Conservation (phyloP, 179 eudicot genomes). For the Patellifolia procumbens region DNA sequence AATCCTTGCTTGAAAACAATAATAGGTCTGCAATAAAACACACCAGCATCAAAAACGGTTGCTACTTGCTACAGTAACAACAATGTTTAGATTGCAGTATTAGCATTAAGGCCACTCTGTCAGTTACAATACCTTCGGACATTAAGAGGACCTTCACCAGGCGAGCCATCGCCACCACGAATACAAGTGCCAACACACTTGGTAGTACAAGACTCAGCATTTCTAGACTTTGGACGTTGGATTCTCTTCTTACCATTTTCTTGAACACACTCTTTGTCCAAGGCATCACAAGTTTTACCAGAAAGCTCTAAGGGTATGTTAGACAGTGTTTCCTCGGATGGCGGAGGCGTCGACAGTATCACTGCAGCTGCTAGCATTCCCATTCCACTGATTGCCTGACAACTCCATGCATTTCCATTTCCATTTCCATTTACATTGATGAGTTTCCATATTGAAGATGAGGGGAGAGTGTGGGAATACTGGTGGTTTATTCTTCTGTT, state of each 20-base stretch:
- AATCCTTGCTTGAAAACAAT: constrained; percentile 81
- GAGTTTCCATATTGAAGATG: constrained; percentile 12
- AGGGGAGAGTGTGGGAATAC: constrained; percentile 2
- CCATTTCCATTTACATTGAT: constrained; percentile 5
- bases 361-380: constrained; percentile 36
- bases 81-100: too few relatives aligned
- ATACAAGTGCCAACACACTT: constrained; percentile 83
- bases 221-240: constrained; percentile 82
- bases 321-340: constrained; percentile 52
- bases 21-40: constrained; percentile 54
- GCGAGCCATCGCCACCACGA: constrained; percentile 72
- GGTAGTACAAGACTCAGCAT: constrained; percentile 74
- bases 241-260: constrained; percentile 48
- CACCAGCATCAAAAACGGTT: not conserved
- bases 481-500: not conserved
- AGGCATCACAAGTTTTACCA: constrained; percentile 35
- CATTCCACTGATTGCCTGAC: constrained; percentile 20
- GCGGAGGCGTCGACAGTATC: constrained; percentile 33
- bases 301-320: constrained; percentile 64
- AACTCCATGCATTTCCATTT: constrained; percentile 8
- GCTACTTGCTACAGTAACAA: too few relatives aligned
- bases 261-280: constrained; percentile 42
- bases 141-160: constrained; percentile 90
- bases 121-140: constrained; percentile 45
- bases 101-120: not conserved